These are phyloP conservation scores for Mycena rebaudengoi DNA, from an alignment of 768 basidiomycete genomes.

Conservation along the genomic window DNA sequence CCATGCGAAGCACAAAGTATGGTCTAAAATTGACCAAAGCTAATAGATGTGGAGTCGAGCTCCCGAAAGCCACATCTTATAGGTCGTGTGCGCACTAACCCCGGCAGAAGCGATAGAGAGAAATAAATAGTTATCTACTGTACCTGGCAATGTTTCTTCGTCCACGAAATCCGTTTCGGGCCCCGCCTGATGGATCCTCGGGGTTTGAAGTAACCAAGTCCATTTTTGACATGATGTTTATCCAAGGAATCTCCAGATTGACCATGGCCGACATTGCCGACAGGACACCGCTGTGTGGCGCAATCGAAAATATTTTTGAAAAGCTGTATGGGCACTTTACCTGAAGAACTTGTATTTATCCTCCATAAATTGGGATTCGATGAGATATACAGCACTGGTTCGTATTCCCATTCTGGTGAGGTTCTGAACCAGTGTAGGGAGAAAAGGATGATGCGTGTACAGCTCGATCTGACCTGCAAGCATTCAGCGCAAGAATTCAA, in stretches of 20 bases:
- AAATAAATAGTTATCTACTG: slow-evolving; percentile 24
- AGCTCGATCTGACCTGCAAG: slow-evolving; percentile 92
- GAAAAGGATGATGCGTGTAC: slow-evolving; percentile 97
- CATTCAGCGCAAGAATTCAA: slow-evolving; percentile 11
- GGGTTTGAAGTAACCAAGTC: slow-evolving; percentile 82
- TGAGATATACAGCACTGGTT: slow-evolving; percentile 89
- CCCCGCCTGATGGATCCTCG: slow-evolving; percentile 66
- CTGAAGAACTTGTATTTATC: slow-evolving; percentile 98
- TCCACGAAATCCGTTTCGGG: slow-evolving; percentile 76
- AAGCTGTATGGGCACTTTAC: slow-evolving; percentile 42
- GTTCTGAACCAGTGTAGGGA: slow-evolving; percentile 87
- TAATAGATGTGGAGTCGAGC: neutral
- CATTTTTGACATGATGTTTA: slow-evolving; percentile 99
- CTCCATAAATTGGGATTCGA: slow-evolving; percentile 99
- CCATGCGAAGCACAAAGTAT: neutral
- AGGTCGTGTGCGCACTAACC: slow-evolving; percentile 2
- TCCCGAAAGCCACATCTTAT: neutral
- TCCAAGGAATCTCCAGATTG: slow-evolving; percentile 95
- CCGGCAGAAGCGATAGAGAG: neutral
- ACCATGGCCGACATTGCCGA: slow-evolving; percentile 99
- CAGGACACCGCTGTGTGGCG: slow-evolving; percentile 78
- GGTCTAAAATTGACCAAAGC: neutral
- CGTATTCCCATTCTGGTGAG: slow-evolving; percentile 81
- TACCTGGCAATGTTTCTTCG: slow-evolving; percentile 87
- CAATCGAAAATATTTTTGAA: neutral